Percentiles rank a stretch among this genome's conserved stretches.
Conservation (phyloP, 1,284 basidiomycete species). For the Papiliotrema laurentii region DNA sequence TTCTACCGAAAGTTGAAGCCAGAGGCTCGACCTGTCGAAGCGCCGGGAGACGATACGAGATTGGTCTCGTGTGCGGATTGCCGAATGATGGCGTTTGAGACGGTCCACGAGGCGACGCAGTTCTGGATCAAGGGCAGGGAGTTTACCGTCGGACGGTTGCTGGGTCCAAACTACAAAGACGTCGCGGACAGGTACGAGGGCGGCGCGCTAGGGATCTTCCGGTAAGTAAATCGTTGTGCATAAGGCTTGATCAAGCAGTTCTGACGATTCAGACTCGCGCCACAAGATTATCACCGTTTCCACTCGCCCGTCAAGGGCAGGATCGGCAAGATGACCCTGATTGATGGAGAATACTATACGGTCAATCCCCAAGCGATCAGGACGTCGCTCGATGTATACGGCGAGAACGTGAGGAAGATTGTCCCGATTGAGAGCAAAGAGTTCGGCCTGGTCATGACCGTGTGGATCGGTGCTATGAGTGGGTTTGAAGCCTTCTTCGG, state of each 20-base stretch:
- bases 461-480: slow-evolving; percentile 86
- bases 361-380: slow-evolving; percentile 60
- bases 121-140: slow-evolving; percentile 98
- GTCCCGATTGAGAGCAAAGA: slow-evolving; percentile 79
- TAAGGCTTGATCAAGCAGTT: not conserved
- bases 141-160: slow-evolving; percentile 71
- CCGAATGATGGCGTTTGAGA: slow-evolving; percentile 87
- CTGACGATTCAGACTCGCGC: slow-evolving; percentile 60
- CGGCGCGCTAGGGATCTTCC: slow-evolving; percentile 71
- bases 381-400: slow-evolving; percentile 75
- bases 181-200: slow-evolving; percentile 66
- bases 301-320: slow-evolving; percentile 84
- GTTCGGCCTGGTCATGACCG: slow-evolving; percentile 83
- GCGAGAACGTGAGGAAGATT: slow-evolving; percentile 86
- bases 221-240: slow-evolving; percentile 35
- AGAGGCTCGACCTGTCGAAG: slow-evolving; percentile 70
- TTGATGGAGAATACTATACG: slow-evolving; percentile 85
- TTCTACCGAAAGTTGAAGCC: slow-evolving; percentile 90
- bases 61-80: slow-evolving; percentile 90
- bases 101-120: slow-evolving; percentile 73
- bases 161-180: slow-evolving; percentile 71
- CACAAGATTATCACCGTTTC: slow-evolving; percentile 95
- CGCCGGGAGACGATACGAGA: slow-evolving; percentile 65
- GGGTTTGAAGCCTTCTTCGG: slow-evolving; percentile 9
- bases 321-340: slow-evolving; percentile 73